Evolutionary conservation across 1,284 basidiomycete genomes (phyloP), one percentile per base, ranked within the genome.

Genomic region (Fomitiporia mediterranea): DNA sequence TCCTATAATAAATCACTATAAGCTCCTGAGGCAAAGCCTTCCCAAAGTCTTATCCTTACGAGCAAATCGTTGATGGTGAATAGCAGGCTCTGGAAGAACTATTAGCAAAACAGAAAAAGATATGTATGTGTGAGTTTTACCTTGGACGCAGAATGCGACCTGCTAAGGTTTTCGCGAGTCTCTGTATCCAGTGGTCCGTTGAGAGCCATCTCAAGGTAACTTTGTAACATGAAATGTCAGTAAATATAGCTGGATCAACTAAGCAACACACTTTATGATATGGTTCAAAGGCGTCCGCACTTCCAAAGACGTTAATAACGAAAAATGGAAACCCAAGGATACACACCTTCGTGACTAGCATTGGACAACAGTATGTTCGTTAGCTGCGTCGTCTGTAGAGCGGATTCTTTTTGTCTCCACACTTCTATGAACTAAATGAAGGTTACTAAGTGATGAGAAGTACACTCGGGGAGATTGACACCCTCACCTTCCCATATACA

Each of bases 31-130:
- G 23, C n/a, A 15, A 25, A n/a, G 44, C 19, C 19, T 2, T 35
- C 42, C 11, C 4, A 40, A 19, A 8, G 23, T 17, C 55, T 53
- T 37, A 34, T 38, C 39, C 73, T 43, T 60, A 83, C 82, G 60
- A 94, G 76, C 28, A 94, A 72, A 69, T 94, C 91, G 66, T 94
- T 94, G 69, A 94, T 93, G 37, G 84, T 91, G 75, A 85, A 91
- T 34, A 90, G 69, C 27, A 93, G 71, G 62, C 80, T 82, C 82
- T 83, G 62, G 13, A 59, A 44, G 48, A 56, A 32, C 28, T 55
- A 55, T 47, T 50, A 43, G 37, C 42, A 43, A 53, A 28, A 11
- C 25, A 17, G 25, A 28, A 28, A 8, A 11, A n/a, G 25, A 40
- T 13, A 51, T 43, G 7, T 35, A 19, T 9, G 27, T 15, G 60